Evolutionary conservation across 768 basidiomycete species (phyloP), one percentile per base, ranked within the genome.

Genomic region (Russula foetens): DNA sequence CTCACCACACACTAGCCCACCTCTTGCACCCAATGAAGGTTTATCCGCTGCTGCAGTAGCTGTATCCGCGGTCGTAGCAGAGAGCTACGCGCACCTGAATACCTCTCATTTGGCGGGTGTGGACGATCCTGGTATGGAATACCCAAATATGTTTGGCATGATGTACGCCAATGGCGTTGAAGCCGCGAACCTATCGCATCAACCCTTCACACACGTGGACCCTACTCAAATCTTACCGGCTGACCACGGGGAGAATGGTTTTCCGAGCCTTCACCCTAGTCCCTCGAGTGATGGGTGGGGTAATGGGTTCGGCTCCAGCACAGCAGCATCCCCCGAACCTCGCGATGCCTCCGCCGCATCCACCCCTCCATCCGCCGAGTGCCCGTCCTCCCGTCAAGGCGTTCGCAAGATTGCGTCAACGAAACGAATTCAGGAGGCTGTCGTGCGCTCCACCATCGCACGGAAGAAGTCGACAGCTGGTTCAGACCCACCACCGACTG

Each of bases 171-270:
- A 76, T 59, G 46, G 61, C 24, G 71, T 83, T 59, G 82, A 84
- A 63, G 69, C 73, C 31, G 70, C 74, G 4, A 69, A 71, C 41
- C 71, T 66, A 38, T 55, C 77, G 29, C 72, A 74, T 56, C 67
- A 67, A 53, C 80, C 82, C 7, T 89, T 81, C 73, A 90, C 88
- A 38, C 86, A 89, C 72, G 89, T 98, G 60, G 92, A 98, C 75
- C 95, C 95, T 8, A 88, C 88, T n/a, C 92, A 96, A 74, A 89
- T 96, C 46, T 72, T 81, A 60, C 77, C 76, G n/a, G 71, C 75
- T 43, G 77, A 79, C 45, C 75, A 76, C 48, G 59, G 64, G 53
- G 74, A 76, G 38, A 69, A 71, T 61, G 71, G 75, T 12, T 78
- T 79, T 68, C 73, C 77, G 45, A 76, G 76, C 63, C 83, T 83